phyloP scores from a whole-genome alignment of 805 yeast genomes.

The Metschnikowia matae region DNA sequence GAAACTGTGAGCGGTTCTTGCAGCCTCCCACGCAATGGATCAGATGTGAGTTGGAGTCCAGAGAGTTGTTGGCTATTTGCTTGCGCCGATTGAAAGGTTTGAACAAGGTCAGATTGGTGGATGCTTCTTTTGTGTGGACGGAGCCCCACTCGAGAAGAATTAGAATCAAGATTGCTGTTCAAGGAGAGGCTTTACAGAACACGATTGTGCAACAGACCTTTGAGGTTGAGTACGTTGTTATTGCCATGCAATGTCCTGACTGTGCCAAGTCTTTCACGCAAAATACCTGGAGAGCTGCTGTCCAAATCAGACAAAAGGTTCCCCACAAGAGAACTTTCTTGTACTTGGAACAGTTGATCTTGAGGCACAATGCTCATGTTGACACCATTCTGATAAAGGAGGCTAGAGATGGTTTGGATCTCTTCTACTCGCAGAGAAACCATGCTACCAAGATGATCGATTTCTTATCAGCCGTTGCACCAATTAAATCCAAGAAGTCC shows the following conservation, averaged over 20 bases:
- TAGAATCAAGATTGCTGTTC: constrained; percentile 86
- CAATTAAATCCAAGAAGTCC: constrained; percentile 76
- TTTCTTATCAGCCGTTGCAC: constrained; percentile 79
- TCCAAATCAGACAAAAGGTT: constrained; percentile 96
- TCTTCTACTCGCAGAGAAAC: constrained; percentile 80
- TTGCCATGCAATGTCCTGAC: constrained; percentile 97
- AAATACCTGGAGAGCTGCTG: constrained; percentile 97
- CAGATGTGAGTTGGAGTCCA: constrained; percentile 80
- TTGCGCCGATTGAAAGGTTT: constrained; percentile 84
- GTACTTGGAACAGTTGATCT: constrained; percentile 90
- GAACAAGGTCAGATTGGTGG: constrained; percentile 78
- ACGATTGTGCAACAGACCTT: constrained; percentile 91
- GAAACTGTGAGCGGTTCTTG: constrained; percentile 93
- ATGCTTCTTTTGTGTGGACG: constrained; percentile 97
- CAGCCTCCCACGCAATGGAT: constrained; percentile 97
- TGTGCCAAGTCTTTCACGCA: constrained; percentile 97
- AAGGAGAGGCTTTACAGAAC: constrained; percentile 92
- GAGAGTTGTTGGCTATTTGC: constrained; percentile 90
- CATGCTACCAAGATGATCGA: constrained; percentile 95
- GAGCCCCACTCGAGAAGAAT: constrained; percentile 98
- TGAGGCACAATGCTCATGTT: constrained; percentile 88
- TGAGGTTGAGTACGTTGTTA: constrained; percentile 89
- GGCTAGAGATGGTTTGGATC: constrained; percentile 90
- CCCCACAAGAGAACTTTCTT: constrained; percentile 94
- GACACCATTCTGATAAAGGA: constrained; percentile 93